Base-by-base conservation (phyloP, 441 rosid species). In the Bruguiera hainesii region DNA sequence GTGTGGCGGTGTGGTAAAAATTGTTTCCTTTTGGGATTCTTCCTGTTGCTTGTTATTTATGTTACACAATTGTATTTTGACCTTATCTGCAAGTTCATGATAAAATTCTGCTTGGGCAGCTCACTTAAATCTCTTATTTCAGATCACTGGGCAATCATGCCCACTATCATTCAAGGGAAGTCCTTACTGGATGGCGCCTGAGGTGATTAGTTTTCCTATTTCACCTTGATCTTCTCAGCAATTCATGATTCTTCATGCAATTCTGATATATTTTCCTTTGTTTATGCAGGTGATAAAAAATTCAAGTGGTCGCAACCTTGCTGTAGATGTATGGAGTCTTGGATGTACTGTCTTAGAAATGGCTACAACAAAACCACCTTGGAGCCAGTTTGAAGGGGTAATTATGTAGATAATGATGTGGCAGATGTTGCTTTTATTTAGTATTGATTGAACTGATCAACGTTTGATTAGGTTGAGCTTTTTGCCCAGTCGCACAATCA, bases 141-240 rank as follows among this genome's bases (percentile, higher is more conserved):
- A 95, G 99, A 92, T 95, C 26, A 84, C 89, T 55, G 97, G 97
- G 42, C 96, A 89, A 71, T 92, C 97, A 6, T 89, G 98, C 68
- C 98, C 97, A 10, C 76, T 95, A 30, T 95, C 99, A 49, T 81
- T 92, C 81, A 92, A 89, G 81, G 99, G 99, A 75, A 95, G 99
- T 78, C 99, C 99, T 19, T 89, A 92, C 75, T 95, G 99, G 99
- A 90, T 92, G 98, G 99, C 99, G 68, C 99, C 99, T 64, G 99
- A 95, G 99, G 99, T 90, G 81, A 65, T 42, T 73, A 60, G 29
- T 77, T 58, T 39, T 13, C 26, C 6, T 20, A 35, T 73, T 25
- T 67, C 26, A 23, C 26, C 39, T 60, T 61, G 55, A 3, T 46
- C 26, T 53, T 23, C 58, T 23, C 28, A 53, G 5, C 29, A 23